Conservation (phyloP, 495 filamentous ascomycete species). For the Aspergillus homomorphus region DNA sequence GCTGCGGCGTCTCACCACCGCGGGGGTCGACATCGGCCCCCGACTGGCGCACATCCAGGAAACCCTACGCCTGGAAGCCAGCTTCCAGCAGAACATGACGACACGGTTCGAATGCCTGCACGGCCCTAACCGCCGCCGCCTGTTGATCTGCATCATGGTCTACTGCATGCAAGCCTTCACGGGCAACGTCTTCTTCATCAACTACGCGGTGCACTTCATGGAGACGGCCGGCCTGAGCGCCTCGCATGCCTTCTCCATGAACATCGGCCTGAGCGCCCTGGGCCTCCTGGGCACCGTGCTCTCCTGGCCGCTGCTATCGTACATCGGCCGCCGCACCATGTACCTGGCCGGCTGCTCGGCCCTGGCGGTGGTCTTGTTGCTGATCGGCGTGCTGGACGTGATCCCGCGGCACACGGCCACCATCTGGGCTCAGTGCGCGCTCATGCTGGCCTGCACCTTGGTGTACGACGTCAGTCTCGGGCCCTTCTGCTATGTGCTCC, state of each 20-base stretch:
- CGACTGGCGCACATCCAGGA: conserved; percentile 34
- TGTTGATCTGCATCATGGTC: conserved; percentile 46
- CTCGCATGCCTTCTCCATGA: conserved; percentile 59
- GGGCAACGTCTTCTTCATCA: conserved; percentile 31
- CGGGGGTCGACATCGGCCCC: conserved; percentile 15
- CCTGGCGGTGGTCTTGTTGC: conserved; percentile 49
- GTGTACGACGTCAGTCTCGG: conserved; percentile 60
- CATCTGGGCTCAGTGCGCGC: conserved; percentile 53
- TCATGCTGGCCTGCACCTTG: conserved; percentile 58
- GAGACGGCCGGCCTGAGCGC: conserved; percentile 60
- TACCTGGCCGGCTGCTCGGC: conserved; percentile 50
- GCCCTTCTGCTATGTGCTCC: conserved; percentile 60
- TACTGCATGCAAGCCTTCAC: conserved; percentile 48
- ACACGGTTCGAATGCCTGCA: conserved; percentile 44
- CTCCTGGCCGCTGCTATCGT: conserved; percentile 62
- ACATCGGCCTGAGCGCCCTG: conserved; percentile 62
- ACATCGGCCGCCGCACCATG: conserved; percentile 53
- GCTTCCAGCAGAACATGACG: conserved; percentile 37
- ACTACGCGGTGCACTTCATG: conserved; percentile 42
- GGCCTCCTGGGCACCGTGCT: conserved; percentile 62
- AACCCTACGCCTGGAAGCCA: conserved; percentile 37
- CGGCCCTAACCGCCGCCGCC: conserved; percentile 44
- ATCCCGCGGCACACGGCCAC: conserved; percentile 37
- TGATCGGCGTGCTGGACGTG: conserved; percentile 58
- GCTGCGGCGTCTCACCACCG: conserved; percentile 33